phyloP scores from a whole-genome alignment of 2,329 filamentous ascomycete genomes.

The Xylariales sp. region DNA sequence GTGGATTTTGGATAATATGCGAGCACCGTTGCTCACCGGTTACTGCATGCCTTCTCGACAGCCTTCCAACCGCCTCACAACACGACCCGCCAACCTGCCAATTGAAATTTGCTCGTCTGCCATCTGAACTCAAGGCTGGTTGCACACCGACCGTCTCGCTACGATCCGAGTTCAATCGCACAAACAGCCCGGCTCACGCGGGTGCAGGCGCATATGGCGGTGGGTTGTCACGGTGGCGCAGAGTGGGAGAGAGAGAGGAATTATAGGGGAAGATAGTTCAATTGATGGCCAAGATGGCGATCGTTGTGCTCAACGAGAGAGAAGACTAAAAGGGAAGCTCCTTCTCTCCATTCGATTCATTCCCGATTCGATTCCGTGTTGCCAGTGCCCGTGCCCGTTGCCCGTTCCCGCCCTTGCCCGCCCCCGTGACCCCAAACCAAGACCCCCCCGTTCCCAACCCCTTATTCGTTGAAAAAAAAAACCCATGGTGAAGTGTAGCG shows the following conservation, averaged over 20 bases:
- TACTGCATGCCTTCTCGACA: too few species aligned
- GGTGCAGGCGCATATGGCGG: not conserved
- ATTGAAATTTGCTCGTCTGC: too few species aligned
- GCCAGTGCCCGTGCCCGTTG: not conserved
- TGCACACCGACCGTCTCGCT: too few species aligned
- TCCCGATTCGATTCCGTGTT: slow-evolving; percentile 7
- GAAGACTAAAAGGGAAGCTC: slow-evolving; percentile 22
- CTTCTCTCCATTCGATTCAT: slow-evolving; percentile 1
- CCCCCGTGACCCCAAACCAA: not conserved
- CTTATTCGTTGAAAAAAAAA: too few species aligned
- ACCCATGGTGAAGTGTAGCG: slow-evolving; percentile 31
- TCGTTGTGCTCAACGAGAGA: too few species aligned
- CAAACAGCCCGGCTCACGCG: not conserved
- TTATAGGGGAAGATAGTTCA: slow-evolving; percentile 29
- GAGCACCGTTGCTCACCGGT: too few species aligned
- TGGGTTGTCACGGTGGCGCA: not conserved
- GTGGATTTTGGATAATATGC: too few species aligned
- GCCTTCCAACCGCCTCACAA: too few species aligned
- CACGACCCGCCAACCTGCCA: too few species aligned
- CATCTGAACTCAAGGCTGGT: too few species aligned
- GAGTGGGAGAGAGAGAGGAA: not conserved
- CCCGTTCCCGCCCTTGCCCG: not conserved
- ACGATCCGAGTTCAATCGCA: too few species aligned
- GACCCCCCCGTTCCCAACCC: slow-evolving; percentile 7
- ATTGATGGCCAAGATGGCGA: slow-evolving; percentile 33